These are phyloP conservation scores for Silene latifolia DNA, from an alignment of 148 eudicot species.

Conservation along the genomic window DNA sequence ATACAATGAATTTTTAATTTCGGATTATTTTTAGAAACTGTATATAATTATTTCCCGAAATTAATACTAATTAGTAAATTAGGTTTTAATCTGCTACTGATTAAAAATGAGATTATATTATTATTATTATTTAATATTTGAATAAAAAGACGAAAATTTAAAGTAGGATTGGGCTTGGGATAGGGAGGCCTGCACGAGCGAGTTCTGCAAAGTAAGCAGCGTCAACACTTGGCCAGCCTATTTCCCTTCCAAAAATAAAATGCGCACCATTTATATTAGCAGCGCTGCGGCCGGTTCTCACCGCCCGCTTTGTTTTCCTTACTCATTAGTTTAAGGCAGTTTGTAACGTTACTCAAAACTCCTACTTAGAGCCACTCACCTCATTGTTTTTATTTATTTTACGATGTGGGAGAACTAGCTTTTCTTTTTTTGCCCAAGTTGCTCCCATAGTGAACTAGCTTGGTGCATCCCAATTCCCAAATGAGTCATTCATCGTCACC, in stretches of 20 bases:
- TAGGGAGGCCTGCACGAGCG: conserved; percentile 90
- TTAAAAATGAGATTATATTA: too few species aligned
- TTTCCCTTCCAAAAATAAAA: conserved; percentile 85
- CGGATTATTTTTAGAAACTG: too few species aligned
- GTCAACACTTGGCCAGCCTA: conserved; percentile 94
- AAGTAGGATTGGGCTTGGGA: conserved; percentile 19
- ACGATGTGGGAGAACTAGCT: background rate
- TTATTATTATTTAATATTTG: too few species aligned
- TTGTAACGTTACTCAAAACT: background rate
- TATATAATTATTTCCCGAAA: too few species aligned
- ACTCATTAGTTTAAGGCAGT: conserved; percentile 98
- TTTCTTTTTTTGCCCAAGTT: too few species aligned
- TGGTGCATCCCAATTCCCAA: too few species aligned
- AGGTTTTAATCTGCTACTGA: too few species aligned
- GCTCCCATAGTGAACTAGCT: too few species aligned
- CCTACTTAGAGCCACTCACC: background rate
- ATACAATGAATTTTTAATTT: too few species aligned
- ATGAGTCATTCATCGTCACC: too few species aligned
- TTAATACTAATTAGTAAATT: too few species aligned
- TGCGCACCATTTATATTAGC: conserved; percentile 39
- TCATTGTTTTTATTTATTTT: background rate
- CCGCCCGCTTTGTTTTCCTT: conserved; percentile 99
- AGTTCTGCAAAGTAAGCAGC: conserved; percentile 99
- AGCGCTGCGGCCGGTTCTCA: conserved; percentile 89
- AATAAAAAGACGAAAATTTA: too few species aligned